A percentile compares a stretch with the other conserved stretches of the same genome.
Conservation (phyloP, 176 grass and related monocot species). For the Calamus simplicifolius region DNA sequence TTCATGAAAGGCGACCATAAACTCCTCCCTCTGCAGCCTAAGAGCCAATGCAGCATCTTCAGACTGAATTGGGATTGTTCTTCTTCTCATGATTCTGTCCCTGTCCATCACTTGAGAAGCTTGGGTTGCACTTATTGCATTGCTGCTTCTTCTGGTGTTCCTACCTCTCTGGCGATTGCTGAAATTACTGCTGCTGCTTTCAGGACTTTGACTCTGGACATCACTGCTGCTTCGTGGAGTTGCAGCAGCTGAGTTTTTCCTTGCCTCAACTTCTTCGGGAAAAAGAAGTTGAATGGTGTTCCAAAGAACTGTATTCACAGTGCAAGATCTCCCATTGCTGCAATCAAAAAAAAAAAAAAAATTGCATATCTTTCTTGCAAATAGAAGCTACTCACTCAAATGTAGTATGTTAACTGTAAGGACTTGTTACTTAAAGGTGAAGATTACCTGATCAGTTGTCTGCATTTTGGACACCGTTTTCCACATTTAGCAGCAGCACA, state of each 20-base stretch:
- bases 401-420: neutral
- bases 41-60: constrained; percentile 66
- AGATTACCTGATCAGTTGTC: constrained; percentile 72
- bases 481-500: constrained; percentile 61
- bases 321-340: constrained; percentile 80
- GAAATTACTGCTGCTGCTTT: constrained; percentile 3
- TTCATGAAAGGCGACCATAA: constrained; percentile 48
- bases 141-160: constrained; percentile 31
- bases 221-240: constrained; percentile 14
- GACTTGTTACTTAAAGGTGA: neutral
- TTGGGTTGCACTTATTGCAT: constrained; percentile 23
- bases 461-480: constrained; percentile 79
- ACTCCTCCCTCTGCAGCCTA: constrained; percentile 83
- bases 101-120: constrained; percentile 31
- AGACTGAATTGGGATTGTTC: constrained; percentile 26
- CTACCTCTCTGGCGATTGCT: neutral
- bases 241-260: constrained; percentile 27
- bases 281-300: constrained; percentile 92
- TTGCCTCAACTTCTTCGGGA: constrained; percentile 59
- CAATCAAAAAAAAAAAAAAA: neutral
- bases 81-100: constrained; percentile 10
- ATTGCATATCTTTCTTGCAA: no score
- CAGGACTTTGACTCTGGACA: neutral
- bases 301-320: constrained; percentile 85
- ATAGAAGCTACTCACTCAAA: no score